Base-by-base conservation (phyloP, 768 basidiomycete species). In the Mycena latifolia region DNA sequence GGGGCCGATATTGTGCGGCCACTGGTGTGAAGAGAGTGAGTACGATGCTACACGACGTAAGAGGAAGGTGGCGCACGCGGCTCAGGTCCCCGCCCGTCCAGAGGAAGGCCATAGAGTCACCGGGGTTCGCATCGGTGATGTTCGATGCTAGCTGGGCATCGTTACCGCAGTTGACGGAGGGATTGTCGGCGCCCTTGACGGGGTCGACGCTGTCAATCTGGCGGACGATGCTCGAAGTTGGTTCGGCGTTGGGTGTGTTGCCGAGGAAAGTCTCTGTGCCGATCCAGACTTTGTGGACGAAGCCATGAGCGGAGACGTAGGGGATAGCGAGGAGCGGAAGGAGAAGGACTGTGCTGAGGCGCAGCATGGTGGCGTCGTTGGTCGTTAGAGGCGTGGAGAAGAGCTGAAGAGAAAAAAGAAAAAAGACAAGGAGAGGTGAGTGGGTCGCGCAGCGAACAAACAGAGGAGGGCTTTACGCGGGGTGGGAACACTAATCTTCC, bases 161-260 rank as follows among this genome's bases (percentile, higher is more conserved):
- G 22, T 80, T 77, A 14, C 92, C 92, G 68, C 92, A 93, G 75
- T 86, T 89, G 14, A 91, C 53, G 55, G 79, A 81, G 3, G 83
- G 71, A 70, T 91, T 91, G 39, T 59, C 77, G 22, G 89, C 84
- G 41, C 88, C 88, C 75, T 92, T 81, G 69, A 82, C 78, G 0
- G 86, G 86, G 51, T 75, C 73, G 7, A 75, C 76, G 0, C 67
- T 63, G 69, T 68, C 72, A 62, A 86, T 73, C 63, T 82, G 78
- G 27, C 85, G 83, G 60, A 85, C 80, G 63, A 81, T 76, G 63
- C 79, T 80, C 22, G 74, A 63, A 22, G 69, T 75, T 1, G 75
- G 62, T n/a, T 55, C 66, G 54, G 65, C 63, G 31, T 65, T 70
- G 9, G 81, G 80, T 6, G 63, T 62, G 65, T 81, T 76, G 28